A percentile compares a stretch with the other conserved stretches of the same genome.
Conservation (phyloP, 1,139 yeast genomes). For the Geotrichum australiense region DNA sequence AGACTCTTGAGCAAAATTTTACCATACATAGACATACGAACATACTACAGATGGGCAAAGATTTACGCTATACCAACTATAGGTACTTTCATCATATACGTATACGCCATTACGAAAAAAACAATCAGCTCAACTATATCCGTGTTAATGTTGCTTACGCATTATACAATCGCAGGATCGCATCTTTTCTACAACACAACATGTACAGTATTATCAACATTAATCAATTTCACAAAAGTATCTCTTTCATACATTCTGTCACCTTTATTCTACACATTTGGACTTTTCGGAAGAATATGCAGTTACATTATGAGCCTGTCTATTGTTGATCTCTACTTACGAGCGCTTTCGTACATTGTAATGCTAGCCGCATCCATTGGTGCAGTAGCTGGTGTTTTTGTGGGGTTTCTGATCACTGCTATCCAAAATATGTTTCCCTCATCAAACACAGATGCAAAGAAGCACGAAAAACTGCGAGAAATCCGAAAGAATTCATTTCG, state of each 20-base stretch:
- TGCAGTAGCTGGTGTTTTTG: constrained; percentile 1
- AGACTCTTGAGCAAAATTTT: no score
- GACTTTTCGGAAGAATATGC: background rate
- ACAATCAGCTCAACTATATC: background rate
- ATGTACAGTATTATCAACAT: no score
- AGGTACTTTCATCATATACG: background rate
- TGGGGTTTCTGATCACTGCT: background rate
- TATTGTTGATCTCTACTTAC: constrained; percentile 1
- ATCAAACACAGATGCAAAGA: no score
- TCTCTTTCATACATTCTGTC: background rate
- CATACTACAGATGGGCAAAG: background rate
- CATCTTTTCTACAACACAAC: background rate
- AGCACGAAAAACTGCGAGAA: background rate
- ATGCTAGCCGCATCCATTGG: constrained; percentile 3
- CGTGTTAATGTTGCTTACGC: background rate
- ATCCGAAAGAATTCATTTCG: no score
- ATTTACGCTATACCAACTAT: background rate
- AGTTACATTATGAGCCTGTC: background rate
- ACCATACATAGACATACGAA: background rate
- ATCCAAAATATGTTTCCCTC: constrained; percentile 1
- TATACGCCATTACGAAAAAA: background rate
- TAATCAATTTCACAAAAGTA: background rate
- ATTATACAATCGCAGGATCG: background rate
- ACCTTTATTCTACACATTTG: background rate
- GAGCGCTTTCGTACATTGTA: background rate